Evolutionary conservation across 139 green algal genomes (phyloP).

Genomic region (Picocystis salinarum): DNA sequence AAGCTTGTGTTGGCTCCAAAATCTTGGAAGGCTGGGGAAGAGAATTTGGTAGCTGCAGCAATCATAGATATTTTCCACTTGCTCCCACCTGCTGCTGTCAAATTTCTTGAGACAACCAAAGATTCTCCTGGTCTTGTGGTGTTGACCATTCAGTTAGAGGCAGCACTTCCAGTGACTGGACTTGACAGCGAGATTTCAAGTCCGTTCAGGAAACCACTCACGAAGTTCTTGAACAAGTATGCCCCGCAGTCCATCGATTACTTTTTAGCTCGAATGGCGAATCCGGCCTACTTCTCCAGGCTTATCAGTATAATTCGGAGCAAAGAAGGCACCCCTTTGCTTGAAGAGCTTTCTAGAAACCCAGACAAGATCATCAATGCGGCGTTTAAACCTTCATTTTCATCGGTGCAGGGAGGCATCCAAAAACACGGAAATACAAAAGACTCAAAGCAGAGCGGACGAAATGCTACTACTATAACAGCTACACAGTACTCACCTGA

Average conservation of each 20-base stretch:
- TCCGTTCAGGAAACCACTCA: slow-evolving; percentile 62
- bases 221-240: slow-evolving; percentile 54
- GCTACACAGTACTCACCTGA: too few relatives aligned
- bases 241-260: slow-evolving; percentile 5
- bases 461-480: too few relatives aligned
- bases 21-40: slow-evolving; percentile 43
- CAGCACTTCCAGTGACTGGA: slow-evolving; percentile 34
- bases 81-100: slow-evolving; percentile 52
- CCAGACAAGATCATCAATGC: slow-evolving; percentile 25
- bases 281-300: slow-evolving; percentile 46
- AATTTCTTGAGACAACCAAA: slow-evolving; percentile 66
- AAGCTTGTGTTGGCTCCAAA: slow-evolving; percentile 18
- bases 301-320: slow-evolving; percentile 64
- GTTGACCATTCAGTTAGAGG: slow-evolving; percentile 81
- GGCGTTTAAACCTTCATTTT: not conserved
- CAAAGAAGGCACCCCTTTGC: slow-evolving; percentile 35
- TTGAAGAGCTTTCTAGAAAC: slow-evolving; percentile 38
- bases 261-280: slow-evolving; percentile 16
- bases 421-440: slow-evolving; percentile 1
- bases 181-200: slow-evolving; percentile 37
- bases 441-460: too few relatives aligned
- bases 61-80: slow-evolving; percentile 91
- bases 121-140: slow-evolving; percentile 60
- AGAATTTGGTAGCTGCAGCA: slow-evolving; percentile 58
- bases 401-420: not conserved